Conservation (phyloP, 2,329 filamentous ascomycete species). For the Grosmannia clavigera region DNA sequence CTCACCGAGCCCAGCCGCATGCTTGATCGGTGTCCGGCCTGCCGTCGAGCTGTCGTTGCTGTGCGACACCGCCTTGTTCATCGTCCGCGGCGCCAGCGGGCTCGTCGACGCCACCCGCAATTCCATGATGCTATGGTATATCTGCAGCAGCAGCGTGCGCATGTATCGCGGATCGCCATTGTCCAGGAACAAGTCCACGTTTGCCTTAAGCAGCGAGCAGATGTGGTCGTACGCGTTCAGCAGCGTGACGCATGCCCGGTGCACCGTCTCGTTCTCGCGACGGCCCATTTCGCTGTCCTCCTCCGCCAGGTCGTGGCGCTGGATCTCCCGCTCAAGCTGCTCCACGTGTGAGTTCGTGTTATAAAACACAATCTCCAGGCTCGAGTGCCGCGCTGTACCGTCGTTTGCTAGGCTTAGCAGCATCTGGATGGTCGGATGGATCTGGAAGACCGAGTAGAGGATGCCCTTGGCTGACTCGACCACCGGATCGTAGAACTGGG, state of each 20-base stretch:
- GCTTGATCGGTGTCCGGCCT: constrained; percentile 12
- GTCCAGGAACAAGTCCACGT: constrained; percentile 51
- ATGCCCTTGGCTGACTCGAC: constrained; percentile 55
- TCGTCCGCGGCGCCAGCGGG: constrained; percentile 8
- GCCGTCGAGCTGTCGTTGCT: constrained; percentile 4
- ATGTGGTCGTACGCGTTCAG: constrained; percentile 55
- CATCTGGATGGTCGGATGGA: constrained; percentile 56
- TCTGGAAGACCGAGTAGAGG: constrained; percentile 54
- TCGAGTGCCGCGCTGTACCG: constrained; percentile 47
- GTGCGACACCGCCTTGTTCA: background rate
- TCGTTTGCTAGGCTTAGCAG: constrained; percentile 50
- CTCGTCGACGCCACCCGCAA: constrained; percentile 37
- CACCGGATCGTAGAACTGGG: constrained; percentile 46
- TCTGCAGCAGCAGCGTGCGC: constrained; percentile 47
- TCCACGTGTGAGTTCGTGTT: constrained; percentile 56
- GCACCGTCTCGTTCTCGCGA: constrained; percentile 50
- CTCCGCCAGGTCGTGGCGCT: constrained; percentile 43
- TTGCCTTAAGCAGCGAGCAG: constrained; percentile 45
- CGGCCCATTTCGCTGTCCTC: constrained; percentile 36
- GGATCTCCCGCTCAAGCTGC: constrained; percentile 52
- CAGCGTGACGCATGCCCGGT: constrained; percentile 49
- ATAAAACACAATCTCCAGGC: constrained; percentile 55
- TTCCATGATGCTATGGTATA: constrained; percentile 58
- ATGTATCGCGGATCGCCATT: constrained; percentile 56
- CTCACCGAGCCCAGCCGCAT: constrained; percentile 21